Evolutionary conservation across 139 green algal genomes (phyloP).

Genomic region (Chlamydomonas sp.): DNA sequence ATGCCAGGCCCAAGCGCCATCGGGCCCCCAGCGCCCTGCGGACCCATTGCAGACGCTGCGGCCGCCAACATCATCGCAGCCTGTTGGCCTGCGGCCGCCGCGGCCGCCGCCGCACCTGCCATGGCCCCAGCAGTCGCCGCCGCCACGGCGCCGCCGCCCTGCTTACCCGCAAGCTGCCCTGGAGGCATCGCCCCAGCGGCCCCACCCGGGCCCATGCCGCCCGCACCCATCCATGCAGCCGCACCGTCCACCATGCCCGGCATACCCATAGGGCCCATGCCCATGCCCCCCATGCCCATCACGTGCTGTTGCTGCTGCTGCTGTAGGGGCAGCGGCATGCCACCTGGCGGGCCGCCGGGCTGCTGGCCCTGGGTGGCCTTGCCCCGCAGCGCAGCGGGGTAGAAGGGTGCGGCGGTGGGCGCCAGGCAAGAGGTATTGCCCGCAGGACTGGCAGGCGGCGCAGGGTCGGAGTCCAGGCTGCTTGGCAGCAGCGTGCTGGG

Average conservation of each 20-base stretch:
- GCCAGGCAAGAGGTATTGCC: slow-evolving; percentile 11
- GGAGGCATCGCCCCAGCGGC: no score
- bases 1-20: not conserved
- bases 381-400: slow-evolving; percentile 17
- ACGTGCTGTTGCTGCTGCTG: not conserved
- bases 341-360: not conserved
- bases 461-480: slow-evolving; percentile 17
- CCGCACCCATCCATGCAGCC: slow-evolving; percentile 8
- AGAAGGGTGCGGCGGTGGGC: slow-evolving; percentile 25
- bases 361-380: not conserved
- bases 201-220: not conserved
- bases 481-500: slow-evolving; percentile 19
- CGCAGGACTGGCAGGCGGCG: not conserved
- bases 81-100: slow-evolving; percentile 11
- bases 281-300: not conserved
- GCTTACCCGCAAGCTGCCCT: not conserved
- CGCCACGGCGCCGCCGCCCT: not conserved
- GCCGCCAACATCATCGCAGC: not conserved
- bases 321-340: not conserved
- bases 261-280: not conserved
- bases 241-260: not conserved
- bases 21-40: not conserved
- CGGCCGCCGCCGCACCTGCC: not conserved
- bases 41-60: not conserved
- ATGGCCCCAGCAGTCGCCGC: not conserved